Base-by-base conservation (phyloP, 169 alveolate genomes). In the Plasmodium reichenowi region DNA sequence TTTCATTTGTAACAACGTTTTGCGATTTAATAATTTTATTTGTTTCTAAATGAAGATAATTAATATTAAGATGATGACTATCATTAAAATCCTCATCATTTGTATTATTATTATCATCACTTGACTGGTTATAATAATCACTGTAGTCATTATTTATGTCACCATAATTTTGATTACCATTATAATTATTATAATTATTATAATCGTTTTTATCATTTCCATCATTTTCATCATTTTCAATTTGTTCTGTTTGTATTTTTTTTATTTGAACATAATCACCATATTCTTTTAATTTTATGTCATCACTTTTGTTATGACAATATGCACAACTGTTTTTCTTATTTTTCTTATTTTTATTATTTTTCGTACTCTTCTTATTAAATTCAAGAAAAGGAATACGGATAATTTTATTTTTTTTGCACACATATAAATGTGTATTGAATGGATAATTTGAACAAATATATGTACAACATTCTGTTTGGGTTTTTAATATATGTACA, bases 371-470 rank as follows among this genome's bases (percentile, higher is more conserved):
- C 10, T 70, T 43, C 26, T 52, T 67, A 68, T 56, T 20, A 38
- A 62, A 10, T 47, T 32, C n/a, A 64, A 9, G 17, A 86, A 71
- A 52, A 20, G 88, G 88, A 1, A 86, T 86, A 22, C 92, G 92
- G 15, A 60, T 71, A 15, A 86, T 86, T 86, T 86, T 72, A 32
- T 72, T 86, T 29, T 62, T 74, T 54, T 73, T 86, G 38, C 92
- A 86, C n/a, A 86, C 17, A 32, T 86, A 86, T 38, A 86, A 58
- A 24, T 86, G 92, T 29, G 92, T 86, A 50, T 86, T 86, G 58
- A 86, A 86, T 12, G 87, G 87, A 7, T 86, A 52, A 60, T 86
- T 86, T 64, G 92, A 22, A 66, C 92, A 86, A 24, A 86, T 72
- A 66, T 60, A 72, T 9, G 86, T 45, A 7, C 92, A 86, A 66